These are phyloP conservation scores for Rhizopus arrhizus DNA, from an alignment of 371 early-diverging fungal species.

Conservation along the genomic window DNA sequence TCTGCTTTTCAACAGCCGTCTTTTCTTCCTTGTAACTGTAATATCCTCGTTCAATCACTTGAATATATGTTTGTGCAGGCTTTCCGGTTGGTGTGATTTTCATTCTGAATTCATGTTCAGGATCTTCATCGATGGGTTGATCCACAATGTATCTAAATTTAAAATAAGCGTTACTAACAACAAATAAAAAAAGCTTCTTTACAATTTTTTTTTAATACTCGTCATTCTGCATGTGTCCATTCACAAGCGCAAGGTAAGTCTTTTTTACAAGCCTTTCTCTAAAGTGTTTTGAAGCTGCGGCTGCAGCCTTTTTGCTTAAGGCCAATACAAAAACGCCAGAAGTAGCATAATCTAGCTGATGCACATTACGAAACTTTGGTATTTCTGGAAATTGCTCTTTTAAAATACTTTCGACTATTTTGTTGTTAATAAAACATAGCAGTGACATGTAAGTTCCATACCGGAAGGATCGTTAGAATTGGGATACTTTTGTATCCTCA, in stretches of 20 bases:
- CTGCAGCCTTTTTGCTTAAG: conserved; percentile 39
- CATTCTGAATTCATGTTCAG: conserved; percentile 42
- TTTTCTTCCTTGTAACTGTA: conserved; percentile 30
- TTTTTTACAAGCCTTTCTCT: conserved; percentile 42
- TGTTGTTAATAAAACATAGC: background rate
- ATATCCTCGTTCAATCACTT: conserved; percentile 33
- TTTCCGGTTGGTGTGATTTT: conserved; percentile 30
- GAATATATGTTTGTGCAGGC: conserved; percentile 36
- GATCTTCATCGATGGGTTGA: conserved; percentile 46
- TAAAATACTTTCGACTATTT: conserved; percentile 26
- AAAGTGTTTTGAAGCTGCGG: conserved; percentile 37
- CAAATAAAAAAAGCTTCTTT: background rate
- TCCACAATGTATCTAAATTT: conserved; percentile 18
- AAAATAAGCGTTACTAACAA: background rate
- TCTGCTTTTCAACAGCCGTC: conserved; percentile 15
- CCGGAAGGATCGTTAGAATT: conserved; percentile 22
- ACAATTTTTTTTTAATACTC: conserved; percentile 19
- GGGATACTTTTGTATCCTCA: conserved; percentile 28
- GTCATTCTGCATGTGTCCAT: conserved; percentile 39
- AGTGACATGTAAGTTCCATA: conserved; percentile 1
- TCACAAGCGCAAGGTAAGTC: conserved; percentile 49
- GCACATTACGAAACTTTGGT: conserved; percentile 39
- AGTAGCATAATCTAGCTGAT: conserved; percentile 49
- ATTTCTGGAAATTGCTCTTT: conserved; percentile 28
- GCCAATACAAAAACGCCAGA: conserved; percentile 47